These are phyloP conservation scores for Lactifluus volemus DNA, from an alignment of 768 basidiomycete genomes.

Conservation along the genomic window DNA sequence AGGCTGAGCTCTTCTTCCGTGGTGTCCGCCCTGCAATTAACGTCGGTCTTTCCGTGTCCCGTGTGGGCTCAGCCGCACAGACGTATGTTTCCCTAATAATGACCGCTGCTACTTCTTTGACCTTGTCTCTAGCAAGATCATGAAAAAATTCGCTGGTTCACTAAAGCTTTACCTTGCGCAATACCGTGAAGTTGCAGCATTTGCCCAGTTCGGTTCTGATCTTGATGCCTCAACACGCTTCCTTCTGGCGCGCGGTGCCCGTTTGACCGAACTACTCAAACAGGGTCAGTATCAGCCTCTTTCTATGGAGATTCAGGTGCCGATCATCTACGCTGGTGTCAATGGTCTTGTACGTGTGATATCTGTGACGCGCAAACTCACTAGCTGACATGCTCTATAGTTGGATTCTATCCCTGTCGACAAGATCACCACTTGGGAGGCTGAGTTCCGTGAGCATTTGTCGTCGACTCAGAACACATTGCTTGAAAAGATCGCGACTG, in stretches of 20 bases:
- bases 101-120: background rate
- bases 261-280: constrained; percentile 95
- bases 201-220: constrained; percentile 99
- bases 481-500: constrained; percentile 77
- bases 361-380: background rate
- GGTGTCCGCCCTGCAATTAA: constrained; percentile 99
- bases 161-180: constrained; percentile 99
- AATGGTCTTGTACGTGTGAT: constrained; percentile 78
- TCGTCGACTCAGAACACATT: constrained; percentile 62
- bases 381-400: constrained; percentile 27
- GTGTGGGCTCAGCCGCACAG: constrained; percentile 99
- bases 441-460: constrained; percentile 85
- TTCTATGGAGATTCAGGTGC: constrained; percentile 93
- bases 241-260: constrained; percentile 95
- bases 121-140: constrained; percentile 64
- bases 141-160: constrained; percentile 99
- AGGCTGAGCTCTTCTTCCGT: constrained; percentile 99
- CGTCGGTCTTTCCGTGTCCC: constrained; percentile 99
- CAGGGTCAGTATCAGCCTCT: constrained; percentile 98
- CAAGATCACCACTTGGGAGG: constrained; percentile 89
- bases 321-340: constrained; percentile 99
- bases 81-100: constrained; percentile 54
- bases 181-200: constrained; percentile 99
- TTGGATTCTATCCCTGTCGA: constrained; percentile 95
- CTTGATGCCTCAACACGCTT: constrained; percentile 99